These are phyloP conservation scores for Serendipita sp. DNA, from an alignment of 768 basidiomycete genomes.

Conservation along the genomic window DNA sequence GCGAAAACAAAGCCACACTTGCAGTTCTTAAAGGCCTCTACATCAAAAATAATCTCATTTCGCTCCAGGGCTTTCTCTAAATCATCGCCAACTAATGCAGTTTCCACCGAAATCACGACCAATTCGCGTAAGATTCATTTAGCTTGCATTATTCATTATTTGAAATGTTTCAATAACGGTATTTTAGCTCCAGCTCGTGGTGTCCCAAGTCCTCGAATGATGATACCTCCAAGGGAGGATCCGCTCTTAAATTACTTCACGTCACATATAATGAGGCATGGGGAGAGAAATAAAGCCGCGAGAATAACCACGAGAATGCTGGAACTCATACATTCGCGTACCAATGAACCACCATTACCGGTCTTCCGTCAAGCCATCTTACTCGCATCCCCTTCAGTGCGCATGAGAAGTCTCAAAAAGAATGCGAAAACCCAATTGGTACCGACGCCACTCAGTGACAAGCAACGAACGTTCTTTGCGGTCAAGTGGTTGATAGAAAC, in stretches of 20 bases:
- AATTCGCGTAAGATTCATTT: too few species aligned
- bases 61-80: too few species aligned
- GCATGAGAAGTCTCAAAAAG: slow-evolving; percentile 37
- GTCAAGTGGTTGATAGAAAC: slow-evolving; percentile 57
- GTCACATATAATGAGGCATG: slow-evolving; percentile 43
- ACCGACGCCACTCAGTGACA: slow-evolving; percentile 62
- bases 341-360: slow-evolving; percentile 62
- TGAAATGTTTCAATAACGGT: too few species aligned
- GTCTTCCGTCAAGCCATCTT: slow-evolving; percentile 60
- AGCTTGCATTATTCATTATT: too few species aligned
- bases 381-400: slow-evolving; percentile 54
- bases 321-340: slow-evolving; percentile 55
- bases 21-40: too few species aligned
- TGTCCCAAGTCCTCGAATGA: background rate
- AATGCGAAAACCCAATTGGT: slow-evolving; percentile 49
- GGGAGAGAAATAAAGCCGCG: slow-evolving; percentile 46
- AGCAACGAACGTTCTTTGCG: slow-evolving; percentile 57
- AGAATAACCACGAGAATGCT: slow-evolving; percentile 44
- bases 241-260: slow-evolving; percentile 57
- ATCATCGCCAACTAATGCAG: too few species aligned
- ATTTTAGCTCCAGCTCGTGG: too few species aligned
- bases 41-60: too few species aligned
- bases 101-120: too few species aligned
- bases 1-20: too few species aligned
- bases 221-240: slow-evolving; percentile 55